Evolutionary conservation across 768 basidiomycete species (phyloP).

Genomic region (Kwoniella sp.): DNA sequence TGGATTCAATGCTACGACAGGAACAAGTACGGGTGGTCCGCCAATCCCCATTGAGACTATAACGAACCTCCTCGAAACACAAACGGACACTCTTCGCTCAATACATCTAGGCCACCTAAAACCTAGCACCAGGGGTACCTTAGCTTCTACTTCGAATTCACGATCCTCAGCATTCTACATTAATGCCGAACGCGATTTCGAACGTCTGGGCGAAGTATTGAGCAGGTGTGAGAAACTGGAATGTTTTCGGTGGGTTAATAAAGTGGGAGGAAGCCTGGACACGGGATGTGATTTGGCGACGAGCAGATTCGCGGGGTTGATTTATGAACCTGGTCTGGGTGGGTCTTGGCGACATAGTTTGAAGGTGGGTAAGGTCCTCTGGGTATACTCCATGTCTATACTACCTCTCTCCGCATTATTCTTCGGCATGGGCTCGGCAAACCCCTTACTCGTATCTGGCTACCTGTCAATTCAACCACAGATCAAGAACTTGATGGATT

Average conservation of each 20-base stretch:
- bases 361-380: slow-evolving; percentile 24
- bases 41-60: slow-evolving; percentile 34
- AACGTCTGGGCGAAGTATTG: slow-evolving; percentile 14
- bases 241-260: slow-evolving; percentile 23
- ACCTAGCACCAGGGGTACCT: not conserved
- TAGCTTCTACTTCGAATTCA: not conserved
- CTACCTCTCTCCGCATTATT: too few species aligned
- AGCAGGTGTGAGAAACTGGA: slow-evolving; percentile 23
- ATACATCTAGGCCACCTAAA: slow-evolving; percentile 31
- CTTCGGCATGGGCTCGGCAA: too few species aligned
- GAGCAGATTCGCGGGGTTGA: slow-evolving; percentile 10
- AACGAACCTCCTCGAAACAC: slow-evolving; percentile 20
- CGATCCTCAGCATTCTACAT: not conserved
- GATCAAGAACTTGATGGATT: too few species aligned
- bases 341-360: slow-evolving; percentile 24
- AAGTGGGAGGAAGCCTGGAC: slow-evolving; percentile 20
- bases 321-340: slow-evolving; percentile 22
- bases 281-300: slow-evolving; percentile 25
- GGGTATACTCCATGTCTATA: too few species aligned
- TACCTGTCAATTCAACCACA: too few species aligned
- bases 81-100: slow-evolving; percentile 19
- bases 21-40: slow-evolving; percentile 21
- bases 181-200: not conserved
- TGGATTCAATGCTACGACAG: not conserved
- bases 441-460: too few species aligned